Base-by-base conservation (phyloP, 1,139 yeast genomes). In the Geotrichum citri-aurantii region DNA sequence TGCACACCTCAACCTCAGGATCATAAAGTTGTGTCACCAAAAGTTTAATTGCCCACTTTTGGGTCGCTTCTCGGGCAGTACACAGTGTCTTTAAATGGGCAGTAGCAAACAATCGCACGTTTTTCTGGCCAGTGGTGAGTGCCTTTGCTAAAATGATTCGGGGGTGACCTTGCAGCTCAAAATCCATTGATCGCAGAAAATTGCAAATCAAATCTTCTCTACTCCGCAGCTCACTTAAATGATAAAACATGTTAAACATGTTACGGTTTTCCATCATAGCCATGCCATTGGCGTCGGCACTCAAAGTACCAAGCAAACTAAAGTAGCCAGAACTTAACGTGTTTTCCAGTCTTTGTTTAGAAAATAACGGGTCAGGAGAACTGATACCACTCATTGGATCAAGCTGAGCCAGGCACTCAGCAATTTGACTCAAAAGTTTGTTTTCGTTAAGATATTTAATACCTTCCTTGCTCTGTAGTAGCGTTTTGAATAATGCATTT, bases 381-480 rank as follows among this genome's bases (percentile, higher is more conserved):
- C 81, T 76, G 37, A 88, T 81, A 0, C 95, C 95, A 69, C 90
- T 84, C 69, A 77, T 81, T 0, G 95, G 93, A 66, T 88, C 95
- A 24, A 89, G 79, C 71, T 91, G 96, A 0, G 96, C 95, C 54
- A 92, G 76, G 51, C 95, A 83, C 65, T 92, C 97, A 0, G 96
- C 89, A 58, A 93, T 77, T 68, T 91, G 98, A 1, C 96, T 88
- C 29, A 93, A 70, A 8, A 92, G 77, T 70, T 92, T 92, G 68
- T 87, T 88, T 56, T 83, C 86, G 33, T 82, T 77, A 27, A 93
- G 75, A 63, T 86, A 85, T 62, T 79, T 81, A 46, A 82, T 77
- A 1, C 98, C 98, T 60, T 81, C 87, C 0, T 75, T 71, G 17
- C 83, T 84, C 5, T 81, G 76, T 3, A 89, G 73, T n/a, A 92